Evolutionary conservation across 2,329 filamentous ascomycete genomes (phyloP).

Genomic region (Talaromyces rugulosus): DNA sequence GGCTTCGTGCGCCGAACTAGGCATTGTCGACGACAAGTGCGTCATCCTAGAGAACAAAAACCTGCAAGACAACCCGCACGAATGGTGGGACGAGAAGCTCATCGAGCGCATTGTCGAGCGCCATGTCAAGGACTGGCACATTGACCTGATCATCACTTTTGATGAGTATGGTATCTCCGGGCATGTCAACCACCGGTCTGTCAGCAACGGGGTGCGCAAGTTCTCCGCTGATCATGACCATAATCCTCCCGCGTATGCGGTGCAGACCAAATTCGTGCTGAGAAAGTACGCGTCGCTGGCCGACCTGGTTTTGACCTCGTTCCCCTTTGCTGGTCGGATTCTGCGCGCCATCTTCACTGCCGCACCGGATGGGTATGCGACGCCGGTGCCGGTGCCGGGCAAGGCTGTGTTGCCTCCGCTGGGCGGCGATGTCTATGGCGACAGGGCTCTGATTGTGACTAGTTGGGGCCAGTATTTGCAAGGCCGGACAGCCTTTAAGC

Average conservation of each 20-base stretch:
- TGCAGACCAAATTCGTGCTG: conserved; percentile 32
- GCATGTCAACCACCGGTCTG: conserved; percentile 39
- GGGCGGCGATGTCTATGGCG: conserved; percentile 14
- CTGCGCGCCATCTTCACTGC: conserved; percentile 17
- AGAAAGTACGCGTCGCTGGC: conserved; percentile 38
- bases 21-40: conserved; percentile 28
- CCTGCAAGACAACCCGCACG: conserved; percentile 36
- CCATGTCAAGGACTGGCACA: conserved; percentile 34
- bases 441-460: conserved; percentile 33
- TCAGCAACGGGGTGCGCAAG: conserved; percentile 34
- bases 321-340: conserved; percentile 29
- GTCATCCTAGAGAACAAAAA: conserved; percentile 32
- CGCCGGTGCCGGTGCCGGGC: background rate
- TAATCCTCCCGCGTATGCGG: conserved; percentile 32
- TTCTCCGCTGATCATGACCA: conserved; percentile 21
- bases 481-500: conserved; percentile 34
- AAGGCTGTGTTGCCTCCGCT: background rate
- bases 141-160: conserved; percentile 41
- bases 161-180: conserved; percentile 39
- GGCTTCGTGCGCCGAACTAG: conserved; percentile 19
- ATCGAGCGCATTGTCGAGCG: conserved; percentile 30
- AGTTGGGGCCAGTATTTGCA: conserved; percentile 33
- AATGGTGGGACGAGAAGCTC: conserved; percentile 36
- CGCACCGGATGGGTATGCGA: conserved; percentile 2
- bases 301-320: conserved; percentile 34